These are phyloP conservation scores for Sindora glabra DNA, from an alignment of 306 rosid species.

Conservation along the genomic window DNA sequence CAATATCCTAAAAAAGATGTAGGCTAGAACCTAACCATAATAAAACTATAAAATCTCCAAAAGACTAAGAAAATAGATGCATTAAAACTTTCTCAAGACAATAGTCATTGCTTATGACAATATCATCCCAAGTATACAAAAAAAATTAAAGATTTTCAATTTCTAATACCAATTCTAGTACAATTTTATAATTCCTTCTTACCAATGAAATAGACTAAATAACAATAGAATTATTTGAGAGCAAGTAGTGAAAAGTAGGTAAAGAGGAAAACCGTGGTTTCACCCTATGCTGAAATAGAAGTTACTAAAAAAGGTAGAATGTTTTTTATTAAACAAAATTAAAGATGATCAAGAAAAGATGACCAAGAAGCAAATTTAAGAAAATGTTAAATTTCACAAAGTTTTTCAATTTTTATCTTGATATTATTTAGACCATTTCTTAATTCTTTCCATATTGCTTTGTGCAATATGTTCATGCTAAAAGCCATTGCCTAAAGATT, in stretches of 20 bases:
- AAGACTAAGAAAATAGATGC: too few species aligned
- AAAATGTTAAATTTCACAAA: slow-evolving; percentile 29
- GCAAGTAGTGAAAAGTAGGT: slow-evolving; percentile 28
- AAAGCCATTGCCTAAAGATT: slow-evolving; percentile 46
- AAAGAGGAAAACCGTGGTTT: slow-evolving; percentile 41
- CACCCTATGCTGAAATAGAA: slow-evolving; percentile 39
- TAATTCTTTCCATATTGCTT: slow-evolving; percentile 56
- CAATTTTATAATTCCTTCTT: slow-evolving; percentile 58
- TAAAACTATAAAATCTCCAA: too few species aligned
- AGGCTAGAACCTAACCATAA: too few species aligned
- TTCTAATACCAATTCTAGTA: slow-evolving; percentile 65
- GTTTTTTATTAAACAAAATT: slow-evolving; percentile 3
- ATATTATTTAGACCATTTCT: slow-evolving; percentile 51
- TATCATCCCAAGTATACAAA: too few species aligned
- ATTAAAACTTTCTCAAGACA: too few species aligned
- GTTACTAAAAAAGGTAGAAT: slow-evolving; percentile 3
- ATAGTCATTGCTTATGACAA: too few species aligned
- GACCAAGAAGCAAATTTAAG: slow-evolving; percentile 1
- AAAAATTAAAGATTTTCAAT: not conserved
- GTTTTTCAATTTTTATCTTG: slow-evolving; percentile 57
- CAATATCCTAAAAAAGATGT: too few species aligned
- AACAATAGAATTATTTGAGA: slow-evolving; percentile 39
- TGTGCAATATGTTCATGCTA: slow-evolving; percentile 39
- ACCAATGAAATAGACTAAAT: slow-evolving; percentile 43
- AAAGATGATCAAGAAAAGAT: not conserved